Evolutionary conservation across 192 early-diverging fungal genomes (phyloP).

Genomic region (Lobosporangium transversale): DNA sequence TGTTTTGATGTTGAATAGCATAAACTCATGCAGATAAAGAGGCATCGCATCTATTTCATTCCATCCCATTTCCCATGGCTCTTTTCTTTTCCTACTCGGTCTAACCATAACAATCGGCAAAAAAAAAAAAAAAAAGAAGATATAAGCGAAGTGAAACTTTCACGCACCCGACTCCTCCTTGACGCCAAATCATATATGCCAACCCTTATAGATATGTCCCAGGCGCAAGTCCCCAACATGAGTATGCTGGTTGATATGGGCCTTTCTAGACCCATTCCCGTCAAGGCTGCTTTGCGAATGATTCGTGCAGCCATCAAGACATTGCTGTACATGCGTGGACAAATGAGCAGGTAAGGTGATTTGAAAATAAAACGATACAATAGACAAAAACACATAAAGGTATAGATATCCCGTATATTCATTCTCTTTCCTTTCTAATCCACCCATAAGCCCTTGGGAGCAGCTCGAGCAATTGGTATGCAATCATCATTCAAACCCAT

Average conservation of each 20-base stretch:
- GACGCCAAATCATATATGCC: too few species aligned
- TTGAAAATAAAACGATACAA: background rate
- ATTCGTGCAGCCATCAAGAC: slow-evolving; percentile 12
- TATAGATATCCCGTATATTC: background rate
- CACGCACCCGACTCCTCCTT: too few species aligned
- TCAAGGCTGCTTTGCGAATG: slow-evolving; percentile 20
- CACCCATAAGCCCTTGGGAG: slow-evolving; percentile 25
- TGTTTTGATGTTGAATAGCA: too few species aligned
- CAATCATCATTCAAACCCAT: too few species aligned
- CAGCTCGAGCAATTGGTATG: slow-evolving; percentile 26
- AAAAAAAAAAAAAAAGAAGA: too few species aligned
- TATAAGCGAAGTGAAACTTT: too few species aligned
- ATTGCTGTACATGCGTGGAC: slow-evolving; percentile 35
- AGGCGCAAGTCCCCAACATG: background rate
- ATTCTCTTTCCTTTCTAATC: background rate
- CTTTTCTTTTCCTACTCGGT: too few species aligned
- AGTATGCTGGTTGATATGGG: slow-evolving; percentile 26
- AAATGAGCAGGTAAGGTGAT: slow-evolving; percentile 25
- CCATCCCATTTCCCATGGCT: too few species aligned
- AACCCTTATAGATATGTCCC: background rate
- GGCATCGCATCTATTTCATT: too few species aligned
- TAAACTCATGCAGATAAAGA: too few species aligned
- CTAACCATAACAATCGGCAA: too few species aligned
- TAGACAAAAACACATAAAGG: background rate
- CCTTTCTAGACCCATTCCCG: slow-evolving; percentile 18